Base-by-base conservation (phyloP, 345 rosid species). In the Rubroshorea leprosula region DNA sequence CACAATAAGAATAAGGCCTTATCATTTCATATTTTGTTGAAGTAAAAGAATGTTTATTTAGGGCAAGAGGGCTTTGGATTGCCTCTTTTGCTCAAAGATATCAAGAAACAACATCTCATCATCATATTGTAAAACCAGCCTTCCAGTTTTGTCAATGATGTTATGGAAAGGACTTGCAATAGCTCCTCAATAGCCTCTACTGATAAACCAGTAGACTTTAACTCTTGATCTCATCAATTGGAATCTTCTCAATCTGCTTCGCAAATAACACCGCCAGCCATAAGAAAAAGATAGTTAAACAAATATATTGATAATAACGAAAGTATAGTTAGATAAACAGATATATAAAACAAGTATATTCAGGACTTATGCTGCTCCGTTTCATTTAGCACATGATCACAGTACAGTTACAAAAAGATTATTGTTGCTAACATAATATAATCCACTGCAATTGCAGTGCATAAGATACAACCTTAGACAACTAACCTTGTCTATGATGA, bases 401-500 rank as follows among this genome's bases (percentile, higher is more conserved):
- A 47, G 5, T n/a, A 45, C 26, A 49, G 26, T 49, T 35, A 47
- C 47, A 55, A 35, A 44, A 68, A 57, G 35, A 55, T 55, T 61
- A 45, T 59, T 57, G 49, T 43, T 12, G 55, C 39, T 16, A 60
- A 48, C 44, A 58, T 5, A 49, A 65, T 21, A n/a, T 46, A 25
- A 29, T 11, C 14, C 19, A 13, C 8, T 44, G 19, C 11, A 26
- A 27, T 60, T 21, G 18, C 57, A 60, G 46, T n/a, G 45, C 9
- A 31, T 39, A 48, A 52, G 9, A 23, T 46, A 60, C 45, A 61
- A 54, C 27, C 25, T 47, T 49, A 58, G 53, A 47, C 49, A 47
- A 72, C 86, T 63, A 62, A 93, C 97, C 99, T 93, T 86, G 80
- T 89, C 99, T 65, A 93, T 85, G 62, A 85, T 80, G 57, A 92